These are phyloP conservation scores for Pichia pseudocactophila DNA, from an alignment of 805 yeast genomes.

Conservation along the genomic window DNA sequence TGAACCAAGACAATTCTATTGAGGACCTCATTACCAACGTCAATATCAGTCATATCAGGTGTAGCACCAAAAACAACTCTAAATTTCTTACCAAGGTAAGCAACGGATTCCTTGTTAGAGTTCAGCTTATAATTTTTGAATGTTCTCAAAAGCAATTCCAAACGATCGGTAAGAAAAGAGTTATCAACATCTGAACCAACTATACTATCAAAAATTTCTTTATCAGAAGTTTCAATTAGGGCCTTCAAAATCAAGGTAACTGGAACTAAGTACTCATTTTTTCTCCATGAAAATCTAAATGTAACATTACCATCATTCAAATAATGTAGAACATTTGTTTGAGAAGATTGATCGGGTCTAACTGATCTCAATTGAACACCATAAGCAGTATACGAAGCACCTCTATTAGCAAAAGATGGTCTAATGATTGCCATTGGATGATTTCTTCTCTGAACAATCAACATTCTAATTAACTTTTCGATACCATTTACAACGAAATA, in stretches of 20 bases:
- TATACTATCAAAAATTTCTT: constrained; percentile 93
- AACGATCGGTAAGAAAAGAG: constrained; percentile 95
- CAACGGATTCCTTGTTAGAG: constrained; percentile 81
- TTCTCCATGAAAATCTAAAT: constrained; percentile 94
- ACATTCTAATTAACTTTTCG: constrained; percentile 92
- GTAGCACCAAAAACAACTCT: constrained; percentile 87
- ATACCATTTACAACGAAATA: constrained; percentile 95
- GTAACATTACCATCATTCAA: constrained; percentile 93
- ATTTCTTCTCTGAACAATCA: constrained; percentile 94
- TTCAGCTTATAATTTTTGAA: constrained; percentile 74
- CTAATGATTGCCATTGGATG: constrained; percentile 97
- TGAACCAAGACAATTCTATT: constrained; percentile 85
- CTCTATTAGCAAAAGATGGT: constrained; percentile 91
- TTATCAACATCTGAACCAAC: constrained; percentile 81
- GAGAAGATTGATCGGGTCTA: constrained; percentile 95
- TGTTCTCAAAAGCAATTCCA: constrained; percentile 83
- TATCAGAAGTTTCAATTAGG: constrained; percentile 79
- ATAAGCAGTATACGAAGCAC: constrained; percentile 75
- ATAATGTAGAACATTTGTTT: constrained; percentile 94
- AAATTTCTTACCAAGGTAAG: constrained; percentile 92
- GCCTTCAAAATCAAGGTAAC: constrained; percentile 91
- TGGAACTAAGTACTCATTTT: constrained; percentile 90
- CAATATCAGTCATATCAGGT: constrained; percentile 79
- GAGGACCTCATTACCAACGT: constrained; percentile 81
- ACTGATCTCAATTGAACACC: constrained; percentile 95